Conservation (phyloP, 2,329 filamentous ascomycete species). For the Periconia macrospinosa region DNA sequence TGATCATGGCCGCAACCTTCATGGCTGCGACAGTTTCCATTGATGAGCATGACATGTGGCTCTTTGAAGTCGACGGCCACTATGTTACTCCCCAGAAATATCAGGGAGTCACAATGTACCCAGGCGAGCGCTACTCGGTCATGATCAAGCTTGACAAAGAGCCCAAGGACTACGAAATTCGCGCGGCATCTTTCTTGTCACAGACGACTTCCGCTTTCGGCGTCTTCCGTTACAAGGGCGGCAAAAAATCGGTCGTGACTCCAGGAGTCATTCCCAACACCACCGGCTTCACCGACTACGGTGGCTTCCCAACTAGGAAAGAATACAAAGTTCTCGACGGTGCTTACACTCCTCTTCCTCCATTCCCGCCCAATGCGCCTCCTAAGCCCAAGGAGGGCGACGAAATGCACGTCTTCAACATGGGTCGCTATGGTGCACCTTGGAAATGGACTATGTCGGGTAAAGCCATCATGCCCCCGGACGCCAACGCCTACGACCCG, state of each 20-base stretch:
- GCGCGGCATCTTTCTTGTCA: not conserved
- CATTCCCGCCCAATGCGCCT: slow-evolving; percentile 1
- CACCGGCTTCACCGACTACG: not conserved
- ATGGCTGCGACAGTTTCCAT: slow-evolving; percentile 2
- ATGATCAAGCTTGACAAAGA: slow-evolving; percentile 3
- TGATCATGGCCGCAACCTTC: too few species aligned
- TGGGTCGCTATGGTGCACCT: slow-evolving; percentile 1
- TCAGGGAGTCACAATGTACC: slow-evolving; percentile 1
- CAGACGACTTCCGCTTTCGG: slow-evolving; percentile 1
- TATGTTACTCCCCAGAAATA: slow-evolving; percentile 5
- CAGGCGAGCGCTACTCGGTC: slow-evolving; percentile 4
- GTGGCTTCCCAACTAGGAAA: too few species aligned
- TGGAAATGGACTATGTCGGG: slow-evolving; percentile 4
- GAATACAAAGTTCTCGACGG: not conserved
- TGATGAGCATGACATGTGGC: slow-evolving; percentile 8
- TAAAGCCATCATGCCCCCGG: not conserved
- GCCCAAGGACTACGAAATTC: slow-evolving; percentile 1
- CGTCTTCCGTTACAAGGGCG: slow-evolving; percentile 1
- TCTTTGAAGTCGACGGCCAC: slow-evolving; percentile 8
- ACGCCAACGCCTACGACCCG: not conserved
- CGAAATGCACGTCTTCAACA: slow-evolving; percentile 3
- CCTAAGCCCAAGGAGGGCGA: not conserved
- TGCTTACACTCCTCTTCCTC: not conserved
- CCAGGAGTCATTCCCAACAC: not conserved
- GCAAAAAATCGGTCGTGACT: not conserved